Evolutionary conservation across 495 filamentous ascomycete genomes (phyloP).

Genomic region (Penicillium pancosmium): DNA sequence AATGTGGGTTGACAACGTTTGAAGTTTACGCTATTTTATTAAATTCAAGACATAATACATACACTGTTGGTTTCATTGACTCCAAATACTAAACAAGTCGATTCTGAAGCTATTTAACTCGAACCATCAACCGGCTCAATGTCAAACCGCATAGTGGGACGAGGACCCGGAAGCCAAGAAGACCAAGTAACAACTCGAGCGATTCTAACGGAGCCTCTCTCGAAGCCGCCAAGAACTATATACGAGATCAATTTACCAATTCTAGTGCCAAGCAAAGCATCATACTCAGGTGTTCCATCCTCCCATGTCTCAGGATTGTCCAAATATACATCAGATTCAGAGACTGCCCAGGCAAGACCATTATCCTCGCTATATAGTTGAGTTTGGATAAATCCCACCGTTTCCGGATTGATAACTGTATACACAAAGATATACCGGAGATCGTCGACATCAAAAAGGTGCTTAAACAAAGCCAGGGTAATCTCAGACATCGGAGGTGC

Average conservation of each 20-base stretch:
- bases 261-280: slow-evolving; percentile 9
- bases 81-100: neutral
- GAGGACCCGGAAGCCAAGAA: neutral
- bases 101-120: neutral
- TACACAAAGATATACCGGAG: neutral
- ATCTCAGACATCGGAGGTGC: neutral
- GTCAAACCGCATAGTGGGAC: neutral
- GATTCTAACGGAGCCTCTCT: slow-evolving; percentile 2
- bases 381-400: neutral
- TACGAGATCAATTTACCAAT: slow-evolving; percentile 6
- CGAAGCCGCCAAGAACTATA: slow-evolving; percentile 3
- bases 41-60: too few species aligned
- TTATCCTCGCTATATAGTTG: neutral
- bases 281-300: slow-evolving; percentile 4
- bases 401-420: neutral
- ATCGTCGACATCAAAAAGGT: neutral
- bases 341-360: neutral
- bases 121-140: neutral
- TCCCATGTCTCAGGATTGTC: neutral
- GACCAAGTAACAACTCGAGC: neutral
- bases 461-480: neutral
- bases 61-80: neutral
- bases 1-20: too few species aligned
- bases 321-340: neutral
- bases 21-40: too few species aligned